These are phyloP conservation scores for Jasminum sambac DNA, from an alignment of 257 asterid genomes.

Conservation along the genomic window DNA sequence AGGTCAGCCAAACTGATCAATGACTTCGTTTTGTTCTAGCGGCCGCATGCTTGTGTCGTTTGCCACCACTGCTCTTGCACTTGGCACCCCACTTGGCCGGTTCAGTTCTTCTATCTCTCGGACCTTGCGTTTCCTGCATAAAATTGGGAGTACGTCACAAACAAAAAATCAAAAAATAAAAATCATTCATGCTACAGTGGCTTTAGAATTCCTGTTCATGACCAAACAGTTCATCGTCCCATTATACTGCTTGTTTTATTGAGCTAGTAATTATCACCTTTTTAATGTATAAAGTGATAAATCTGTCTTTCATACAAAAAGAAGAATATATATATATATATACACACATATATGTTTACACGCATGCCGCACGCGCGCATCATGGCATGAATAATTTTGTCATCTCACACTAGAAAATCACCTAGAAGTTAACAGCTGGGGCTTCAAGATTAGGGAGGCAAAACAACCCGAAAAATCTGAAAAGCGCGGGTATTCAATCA, in stretches of 20 bases:
- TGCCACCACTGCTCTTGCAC: constrained; percentile 62
- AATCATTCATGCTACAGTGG: neutral
- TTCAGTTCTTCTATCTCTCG: constrained; percentile 75
- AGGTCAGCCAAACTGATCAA: constrained; percentile 4
- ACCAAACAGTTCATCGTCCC: neutral
- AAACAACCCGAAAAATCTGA: too few species aligned
- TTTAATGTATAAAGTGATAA: too few species aligned
- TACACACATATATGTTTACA: too few species aligned
- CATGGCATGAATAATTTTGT: too few species aligned
- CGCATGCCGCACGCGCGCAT: too few species aligned
- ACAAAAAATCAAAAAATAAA: neutral
- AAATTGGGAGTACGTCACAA: constrained; percentile 3
- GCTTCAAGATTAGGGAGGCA: too few species aligned
- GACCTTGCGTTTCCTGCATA: constrained; percentile 85
- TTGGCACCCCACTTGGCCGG: constrained; percentile 74
- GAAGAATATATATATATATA: too few species aligned
- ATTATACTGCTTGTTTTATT: neutral
- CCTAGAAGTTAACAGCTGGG: too few species aligned
- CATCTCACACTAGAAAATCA: too few species aligned
- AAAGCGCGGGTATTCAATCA: too few species aligned
- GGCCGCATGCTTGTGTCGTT: constrained; percentile 40
- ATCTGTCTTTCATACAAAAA: too few species aligned
- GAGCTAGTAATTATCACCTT: too few species aligned
- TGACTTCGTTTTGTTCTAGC: constrained; percentile 45
- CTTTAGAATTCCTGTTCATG: constrained; percentile 1